A percentile compares a stretch with the other conserved stretches of the same genome.
These are phyloP conservation scores for Castanea sativa DNA, from an alignment of 306 rosid genomes.

Conservation along the genomic window DNA sequence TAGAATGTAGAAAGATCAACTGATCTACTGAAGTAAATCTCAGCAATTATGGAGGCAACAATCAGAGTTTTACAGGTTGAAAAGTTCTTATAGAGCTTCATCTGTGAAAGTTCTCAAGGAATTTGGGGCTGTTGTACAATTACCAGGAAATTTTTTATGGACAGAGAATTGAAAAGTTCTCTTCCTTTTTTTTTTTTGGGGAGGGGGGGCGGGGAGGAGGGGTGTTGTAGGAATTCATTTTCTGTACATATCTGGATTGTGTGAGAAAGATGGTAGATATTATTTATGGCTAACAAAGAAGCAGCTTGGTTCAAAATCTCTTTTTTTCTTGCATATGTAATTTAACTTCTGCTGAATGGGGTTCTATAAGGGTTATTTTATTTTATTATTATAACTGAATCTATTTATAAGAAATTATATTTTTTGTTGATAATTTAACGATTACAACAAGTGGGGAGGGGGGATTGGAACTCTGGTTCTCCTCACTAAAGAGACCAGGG, in stretches of 20 bases:
- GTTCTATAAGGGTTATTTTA: neutral
- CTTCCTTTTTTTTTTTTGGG: neutral
- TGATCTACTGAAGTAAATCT: slow-evolving; percentile 6
- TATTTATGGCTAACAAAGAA: neutral
- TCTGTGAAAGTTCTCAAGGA: slow-evolving; percentile 45
- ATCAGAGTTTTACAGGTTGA: slow-evolving; percentile 34
- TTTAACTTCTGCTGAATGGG: neutral
- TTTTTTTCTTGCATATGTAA: neutral
- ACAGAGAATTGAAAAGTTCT: neutral
- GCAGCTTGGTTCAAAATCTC: neutral
- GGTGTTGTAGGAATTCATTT: neutral
- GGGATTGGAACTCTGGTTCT: no score
- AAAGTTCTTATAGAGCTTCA: slow-evolving; percentile 41
- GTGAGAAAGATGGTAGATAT: neutral
- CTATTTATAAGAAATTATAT: neutral
- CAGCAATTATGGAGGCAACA: slow-evolving; percentile 19
- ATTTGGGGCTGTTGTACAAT: slow-evolving; percentile 43
- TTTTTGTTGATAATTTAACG: no score
- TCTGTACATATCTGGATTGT: neutral
- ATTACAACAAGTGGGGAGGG: no score
- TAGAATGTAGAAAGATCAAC: neutral
- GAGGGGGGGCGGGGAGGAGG: neutral
- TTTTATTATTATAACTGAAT: neutral
- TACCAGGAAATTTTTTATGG: slow-evolving; percentile 37
- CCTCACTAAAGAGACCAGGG: no score